Evolutionary conservation across 176 grass and related monocot species (phyloP).

Genomic region (Metroxylon sagu): DNA sequence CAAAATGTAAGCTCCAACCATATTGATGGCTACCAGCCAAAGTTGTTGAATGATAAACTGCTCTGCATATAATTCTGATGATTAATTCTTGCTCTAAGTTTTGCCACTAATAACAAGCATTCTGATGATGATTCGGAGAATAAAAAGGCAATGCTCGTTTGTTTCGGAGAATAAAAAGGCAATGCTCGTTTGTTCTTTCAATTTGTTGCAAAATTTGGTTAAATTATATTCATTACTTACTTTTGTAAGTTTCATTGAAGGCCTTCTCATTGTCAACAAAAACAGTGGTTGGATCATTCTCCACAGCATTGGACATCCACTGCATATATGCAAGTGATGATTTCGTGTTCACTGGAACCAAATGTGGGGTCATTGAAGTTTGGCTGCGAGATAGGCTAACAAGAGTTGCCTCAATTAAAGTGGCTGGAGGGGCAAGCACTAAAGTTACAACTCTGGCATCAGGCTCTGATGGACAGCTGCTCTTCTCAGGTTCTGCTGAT

Average conservation of each 20-base stretch:
- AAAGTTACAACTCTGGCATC: background rate
- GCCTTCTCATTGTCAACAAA: background rate
- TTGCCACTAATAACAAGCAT: too few relatives aligned
- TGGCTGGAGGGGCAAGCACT: background rate
- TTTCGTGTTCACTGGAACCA: constrained; percentile 3
- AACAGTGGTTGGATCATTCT: background rate
- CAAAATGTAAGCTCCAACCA: too few relatives aligned
- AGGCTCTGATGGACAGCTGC: background rate
- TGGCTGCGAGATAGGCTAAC: background rate
- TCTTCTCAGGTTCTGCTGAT: constrained; percentile 1
- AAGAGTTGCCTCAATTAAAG: background rate
- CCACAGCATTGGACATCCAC: background rate
- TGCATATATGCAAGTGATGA: background rate
- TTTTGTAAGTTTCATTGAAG: background rate
- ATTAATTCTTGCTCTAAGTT: too few relatives aligned
- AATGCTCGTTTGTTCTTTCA: background rate
- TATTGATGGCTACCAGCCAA: too few relatives aligned
- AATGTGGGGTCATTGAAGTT: constrained; percentile 1
- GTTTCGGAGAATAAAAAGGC: too few relatives aligned
- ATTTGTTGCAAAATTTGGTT: background rate
- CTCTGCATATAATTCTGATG: too few relatives aligned
- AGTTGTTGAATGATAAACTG: too few relatives aligned
- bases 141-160: background rate
- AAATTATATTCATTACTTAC: background rate
- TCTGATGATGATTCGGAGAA: too few relatives aligned